Conservation (phyloP, 2,329 filamentous ascomycete species). For the Xylariaceae sp. region DNA sequence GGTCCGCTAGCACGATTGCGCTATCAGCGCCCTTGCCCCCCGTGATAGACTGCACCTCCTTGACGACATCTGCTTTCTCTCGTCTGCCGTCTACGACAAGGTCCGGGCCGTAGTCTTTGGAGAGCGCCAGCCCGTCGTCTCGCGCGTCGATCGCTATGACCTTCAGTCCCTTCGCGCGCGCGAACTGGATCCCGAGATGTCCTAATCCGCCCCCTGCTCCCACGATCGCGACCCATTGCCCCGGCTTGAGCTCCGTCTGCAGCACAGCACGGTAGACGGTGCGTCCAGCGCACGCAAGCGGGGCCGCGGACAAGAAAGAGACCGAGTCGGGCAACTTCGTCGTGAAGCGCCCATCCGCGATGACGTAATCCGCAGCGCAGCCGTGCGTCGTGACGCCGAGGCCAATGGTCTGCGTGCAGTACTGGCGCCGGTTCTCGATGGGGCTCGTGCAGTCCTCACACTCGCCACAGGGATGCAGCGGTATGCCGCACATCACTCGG, state of each 20-base stretch:
- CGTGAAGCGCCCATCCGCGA: conserved; percentile 55
- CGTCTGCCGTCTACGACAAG: conserved; percentile 58
- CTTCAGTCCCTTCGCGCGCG: conserved; percentile 54
- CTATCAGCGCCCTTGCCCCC: conserved; percentile 57
- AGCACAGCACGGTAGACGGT: conserved; percentile 57
- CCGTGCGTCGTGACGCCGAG: conserved; percentile 60
- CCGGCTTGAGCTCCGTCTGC: conserved; percentile 46
- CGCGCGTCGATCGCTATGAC: conserved; percentile 62
- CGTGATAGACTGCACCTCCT: conserved; percentile 55
- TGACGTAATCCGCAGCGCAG: conserved; percentile 63
- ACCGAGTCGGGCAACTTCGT: conserved; percentile 56
- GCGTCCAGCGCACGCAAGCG: conserved; percentile 62
- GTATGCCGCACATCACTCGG: conserved; percentile 62
- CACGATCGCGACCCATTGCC: conserved; percentile 52
- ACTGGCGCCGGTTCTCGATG: conserved; percentile 57
- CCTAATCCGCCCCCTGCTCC: conserved; percentile 60
- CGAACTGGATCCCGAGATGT: conserved; percentile 59
- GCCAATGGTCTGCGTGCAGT: conserved; percentile 54
- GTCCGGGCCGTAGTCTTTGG: conserved; percentile 56
- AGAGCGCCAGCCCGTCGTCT: conserved; percentile 55
- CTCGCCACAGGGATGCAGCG: conserved; percentile 57
- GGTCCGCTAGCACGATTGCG: conserved; percentile 57
- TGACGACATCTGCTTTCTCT: conserved; percentile 55
- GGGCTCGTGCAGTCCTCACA: conserved; percentile 58
- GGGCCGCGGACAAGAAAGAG: conserved; percentile 58